Evolutionary conservation across 768 basidiomycete species (phyloP).

Genomic region (Amanita phalloides): DNA sequence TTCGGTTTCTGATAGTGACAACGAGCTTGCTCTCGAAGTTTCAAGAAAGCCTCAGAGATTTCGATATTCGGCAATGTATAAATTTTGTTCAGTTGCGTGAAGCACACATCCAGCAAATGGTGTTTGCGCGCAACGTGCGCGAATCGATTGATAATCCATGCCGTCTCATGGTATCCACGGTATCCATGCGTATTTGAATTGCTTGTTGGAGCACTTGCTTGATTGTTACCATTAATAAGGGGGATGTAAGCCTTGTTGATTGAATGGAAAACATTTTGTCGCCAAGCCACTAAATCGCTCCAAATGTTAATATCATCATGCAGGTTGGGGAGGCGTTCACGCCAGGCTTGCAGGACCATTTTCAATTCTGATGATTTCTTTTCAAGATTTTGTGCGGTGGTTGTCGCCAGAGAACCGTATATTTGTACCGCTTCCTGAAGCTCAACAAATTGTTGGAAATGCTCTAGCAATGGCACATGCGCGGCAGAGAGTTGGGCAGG

Average conservation of each 20-base stretch:
- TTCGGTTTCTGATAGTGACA: conserved; percentile 95
- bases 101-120: conserved; percentile 92
- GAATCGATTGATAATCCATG: conserved; percentile 99
- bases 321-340: conserved; percentile 89
- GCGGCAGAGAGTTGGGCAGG: conserved; percentile 83
- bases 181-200: conserved; percentile 82
- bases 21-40: conserved; percentile 95
- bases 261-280: conserved; percentile 95
- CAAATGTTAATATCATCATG: conserved; percentile 98
- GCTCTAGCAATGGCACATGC: conserved; percentile 89
- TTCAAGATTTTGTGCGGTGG: conserved; percentile 82
- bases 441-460: conserved; percentile 99
- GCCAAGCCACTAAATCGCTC: conserved; percentile 98
- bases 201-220: conserved; percentile 37
- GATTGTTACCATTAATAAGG: conserved; percentile 55
- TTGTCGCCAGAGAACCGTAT: conserved; percentile 80
- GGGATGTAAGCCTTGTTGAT: conserved; percentile 97
- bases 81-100: conserved; percentile 89
- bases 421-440: conserved; percentile 93
- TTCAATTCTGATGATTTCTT: conserved; percentile 94
- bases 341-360: conserved; percentile 93
- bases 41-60: conserved; percentile 98
- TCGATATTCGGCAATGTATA: conserved; percentile 99
- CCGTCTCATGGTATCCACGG: conserved; percentile 96
- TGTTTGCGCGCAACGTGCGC: conserved; percentile 98